Conservation (phyloP, 2,329 filamentous ascomycete species). For the Neonectria hederae region DNA sequence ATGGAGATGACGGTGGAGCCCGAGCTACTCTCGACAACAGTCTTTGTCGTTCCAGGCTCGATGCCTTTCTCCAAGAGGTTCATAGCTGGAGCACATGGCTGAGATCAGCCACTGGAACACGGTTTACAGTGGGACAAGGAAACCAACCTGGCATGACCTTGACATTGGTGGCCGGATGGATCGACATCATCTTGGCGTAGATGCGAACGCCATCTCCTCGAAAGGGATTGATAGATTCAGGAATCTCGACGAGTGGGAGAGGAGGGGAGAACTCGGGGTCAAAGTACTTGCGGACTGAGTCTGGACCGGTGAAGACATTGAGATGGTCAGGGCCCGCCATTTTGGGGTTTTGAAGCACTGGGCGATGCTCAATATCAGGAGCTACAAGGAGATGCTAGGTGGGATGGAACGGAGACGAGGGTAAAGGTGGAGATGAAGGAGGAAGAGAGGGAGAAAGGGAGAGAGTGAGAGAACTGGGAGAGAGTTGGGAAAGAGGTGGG, state of each 20-base stretch:
- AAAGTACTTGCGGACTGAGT: conserved; percentile 66
- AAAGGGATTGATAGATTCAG: conserved; percentile 64
- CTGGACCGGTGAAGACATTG: conserved; percentile 65
- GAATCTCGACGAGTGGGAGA: conserved; percentile 68
- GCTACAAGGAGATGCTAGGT: neutral
- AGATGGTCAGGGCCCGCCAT: conserved; percentile 43
- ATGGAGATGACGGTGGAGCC: conserved; percentile 71
- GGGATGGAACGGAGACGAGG: neutral
- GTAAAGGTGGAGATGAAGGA: neutral
- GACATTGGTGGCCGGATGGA: conserved; percentile 69
- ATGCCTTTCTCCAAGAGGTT: conserved; percentile 61
- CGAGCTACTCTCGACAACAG: conserved; percentile 68
- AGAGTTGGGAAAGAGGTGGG: neutral
- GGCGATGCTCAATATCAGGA: conserved; percentile 7
- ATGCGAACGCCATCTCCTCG: conserved; percentile 66
- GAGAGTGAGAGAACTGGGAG: conserved; percentile 6
- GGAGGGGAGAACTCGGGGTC: conserved; percentile 66
- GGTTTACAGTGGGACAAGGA: neutral
- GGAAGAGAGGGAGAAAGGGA: neutral
- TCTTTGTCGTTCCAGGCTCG: conserved; percentile 56
- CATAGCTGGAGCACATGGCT: conserved; percentile 39
- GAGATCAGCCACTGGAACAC: conserved; percentile 19
- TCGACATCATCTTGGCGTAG: conserved; percentile 72
- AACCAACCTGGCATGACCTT: conserved; percentile 66
- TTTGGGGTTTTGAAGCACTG: conserved; percentile 24